Evolutionary conservation across 768 basidiomycete genomes (phyloP), one percentile per base, ranked within the genome.

Genomic region (Lentinula boryana): DNA sequence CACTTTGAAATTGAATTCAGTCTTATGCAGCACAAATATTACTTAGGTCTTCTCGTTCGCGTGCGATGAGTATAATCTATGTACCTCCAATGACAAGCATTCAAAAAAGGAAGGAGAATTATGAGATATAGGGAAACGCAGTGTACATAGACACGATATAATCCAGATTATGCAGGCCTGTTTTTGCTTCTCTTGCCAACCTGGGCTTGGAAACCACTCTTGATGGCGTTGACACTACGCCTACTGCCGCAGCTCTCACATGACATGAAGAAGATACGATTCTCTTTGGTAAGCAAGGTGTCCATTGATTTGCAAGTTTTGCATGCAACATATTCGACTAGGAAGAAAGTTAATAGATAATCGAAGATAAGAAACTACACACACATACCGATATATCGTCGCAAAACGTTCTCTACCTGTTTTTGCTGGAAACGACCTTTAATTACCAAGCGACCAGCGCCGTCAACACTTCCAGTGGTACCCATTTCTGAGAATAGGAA

Each of bases 221-320:
- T 98, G 87, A 99, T 96, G 40, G 94, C 80, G 66, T 91, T 92
- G 67, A 99, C 96, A 62, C 93, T 95, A 21, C 95, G 87, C 68
- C 91, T 79, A 66, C 88, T 91, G 2, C 93, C 93, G 67, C 93
- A 96, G 5, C 90, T 89, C 74, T 95, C 89, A 76, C 93, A 95
- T 0, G 91, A 83, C 85, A 93, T 91, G 83, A 99, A 99, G 82
- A 95, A 98, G 71, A 99, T 93, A 76, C 97, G 92, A 74, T 97
- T 97, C 77, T 98, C 95, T 75, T 98, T 99, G 32, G 90, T 88
- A 40, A 99, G 84, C 18, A 97, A 84, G 2, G 97, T 99, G 73
- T 99, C 97, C 49, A 93, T 93, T 1, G 96, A 98, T 78, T 98
- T 99, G 83, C 97, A 99, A 43, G 95, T 98, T 76, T 97, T 96